phyloP scores from a whole-genome alignment of 805 yeast species.

The Wickerhamiella domercqiae region DNA sequence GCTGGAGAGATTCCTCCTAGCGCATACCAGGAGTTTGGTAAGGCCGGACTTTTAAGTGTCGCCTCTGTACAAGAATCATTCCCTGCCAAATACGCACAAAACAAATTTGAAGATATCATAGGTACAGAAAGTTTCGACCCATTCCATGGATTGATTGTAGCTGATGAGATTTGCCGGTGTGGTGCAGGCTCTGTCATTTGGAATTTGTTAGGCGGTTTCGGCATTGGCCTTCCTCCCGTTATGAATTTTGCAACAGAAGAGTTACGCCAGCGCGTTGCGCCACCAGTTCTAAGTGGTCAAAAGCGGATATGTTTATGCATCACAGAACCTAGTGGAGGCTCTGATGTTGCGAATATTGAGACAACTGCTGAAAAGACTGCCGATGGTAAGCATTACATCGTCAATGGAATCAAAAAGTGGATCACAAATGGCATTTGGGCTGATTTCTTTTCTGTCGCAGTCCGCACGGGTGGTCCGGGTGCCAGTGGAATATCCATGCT shows the following conservation, averaged over 20 bases:
- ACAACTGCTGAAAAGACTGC: constrained; percentile 27
- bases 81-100: constrained; percentile 24
- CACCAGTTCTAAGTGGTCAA: constrained; percentile 25
- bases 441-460: constrained; percentile 31
- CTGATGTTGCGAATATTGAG: constrained; percentile 30
- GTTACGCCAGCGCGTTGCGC: constrained; percentile 24
- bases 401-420: constrained; percentile 32
- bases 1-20: constrained; percentile 23
- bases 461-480: constrained; percentile 30
- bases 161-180: constrained; percentile 27
- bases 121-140: constrained; percentile 25
- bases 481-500: constrained; percentile 30
- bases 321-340: constrained; percentile 32
- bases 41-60: constrained; percentile 26
- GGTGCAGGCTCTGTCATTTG: constrained; percentile 31
- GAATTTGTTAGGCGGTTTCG: constrained; percentile 29
- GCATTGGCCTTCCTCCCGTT: constrained; percentile 30
- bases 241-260: constrained; percentile 22
- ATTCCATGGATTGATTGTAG: constrained; percentile 26
- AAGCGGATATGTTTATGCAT: constrained; percentile 29
- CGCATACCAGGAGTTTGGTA: constrained; percentile 24
- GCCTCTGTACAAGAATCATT: constrained; percentile 22
- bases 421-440: constrained; percentile 32
- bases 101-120: constrained; percentile 18
- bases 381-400: constrained; percentile 30